Evolutionary conservation across 352 stramenopile genomes (phyloP), one percentile per base, ranked within the genome.

Genomic region (Saprolegnia diclina): DNA sequence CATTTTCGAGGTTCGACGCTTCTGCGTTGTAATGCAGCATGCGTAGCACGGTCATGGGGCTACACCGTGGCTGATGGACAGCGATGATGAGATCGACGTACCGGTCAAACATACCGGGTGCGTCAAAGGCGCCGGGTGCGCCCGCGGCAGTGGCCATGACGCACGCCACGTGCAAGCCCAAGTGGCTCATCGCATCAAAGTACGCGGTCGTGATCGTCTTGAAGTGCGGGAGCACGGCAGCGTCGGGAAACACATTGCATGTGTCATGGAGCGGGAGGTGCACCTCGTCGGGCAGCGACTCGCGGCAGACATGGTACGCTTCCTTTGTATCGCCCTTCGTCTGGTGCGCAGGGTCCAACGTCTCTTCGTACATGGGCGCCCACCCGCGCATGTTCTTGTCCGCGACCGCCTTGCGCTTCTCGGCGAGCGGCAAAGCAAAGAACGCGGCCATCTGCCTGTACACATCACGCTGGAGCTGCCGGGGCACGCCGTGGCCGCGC

Each of bases 301-400:
- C 68, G 56, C 82, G 82, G 64, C 82, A 90, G 62, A 90, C 86
- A 65, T 90, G 88, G 71, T 87, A 90, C 9, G 79, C 82, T 68
- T 90, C 82, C 59, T 90, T 90, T 42, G 82, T 90, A 71, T 90
- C 82, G 32, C 82, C 82, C 65, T 72, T 66, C 10, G 72, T 72
- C 70, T 90, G 82, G 29, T 77, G 69, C 13, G 59, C 55, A 18
- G 78, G 79, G 62, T 90, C 79, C 62, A 90, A 71, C 21, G 80
- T 90, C 71, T 90, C 82, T 64, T 89, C 82, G 72, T 83, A 83
- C 79, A 89, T 83, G 48, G 77, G 56, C 57, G 82, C 88, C 77
- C 88, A 90, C 38, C 82, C 82, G 38, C 82, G 72, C 82, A 89
- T 89, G 75, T 88, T 83, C 72, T 87, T 74, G 66, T 89, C 85